Evolutionary conservation across 768 basidiomycete species (phyloP).

Genomic region (Hemileccinum rubropunctum): DNA sequence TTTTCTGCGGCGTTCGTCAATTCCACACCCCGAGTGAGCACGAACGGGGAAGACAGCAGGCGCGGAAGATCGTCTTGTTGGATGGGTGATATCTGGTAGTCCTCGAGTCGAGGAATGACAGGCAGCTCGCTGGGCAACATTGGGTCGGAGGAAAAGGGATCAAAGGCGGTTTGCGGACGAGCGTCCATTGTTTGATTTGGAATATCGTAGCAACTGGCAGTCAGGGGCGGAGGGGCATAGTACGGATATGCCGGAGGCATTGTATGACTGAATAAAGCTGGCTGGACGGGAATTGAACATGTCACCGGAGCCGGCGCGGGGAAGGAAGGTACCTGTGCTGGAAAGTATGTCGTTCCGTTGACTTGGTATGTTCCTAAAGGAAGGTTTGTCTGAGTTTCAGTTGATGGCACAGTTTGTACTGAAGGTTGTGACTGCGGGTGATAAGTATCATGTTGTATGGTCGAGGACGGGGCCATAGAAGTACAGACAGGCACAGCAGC

Average conservation of each 20-base stretch:
- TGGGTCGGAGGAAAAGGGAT: conserved; percentile 21
- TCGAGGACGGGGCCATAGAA: background rate
- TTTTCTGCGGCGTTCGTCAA: background rate
- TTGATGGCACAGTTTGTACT: background rate
- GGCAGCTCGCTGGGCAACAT: conserved; percentile 11
- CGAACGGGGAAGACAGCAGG: background rate
- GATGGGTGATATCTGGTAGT: conserved; percentile 3
- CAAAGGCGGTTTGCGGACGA: conserved; percentile 10
- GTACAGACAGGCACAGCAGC: conserved; percentile 1
- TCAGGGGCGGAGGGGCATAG: conserved; percentile 7
- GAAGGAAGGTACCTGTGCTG: background rate
- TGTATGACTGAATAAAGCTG: conserved; percentile 5
- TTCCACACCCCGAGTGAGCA: background rate
- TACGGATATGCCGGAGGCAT: conserved; percentile 8
- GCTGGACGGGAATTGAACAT: conserved; percentile 6
- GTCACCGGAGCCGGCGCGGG: conserved; percentile 1
- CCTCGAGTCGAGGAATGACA: conserved; percentile 6
- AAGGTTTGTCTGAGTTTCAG: conserved; percentile 3
- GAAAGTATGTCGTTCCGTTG: conserved; percentile 31
- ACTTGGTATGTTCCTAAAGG: conserved; percentile 21
- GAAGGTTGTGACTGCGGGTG: background rate
- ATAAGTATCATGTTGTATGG: conserved; percentile 3
- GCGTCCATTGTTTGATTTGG: background rate
- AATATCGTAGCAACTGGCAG: conserved; percentile 2
- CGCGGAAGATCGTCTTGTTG: background rate